Evolutionary conservation across 345 rosid genomes (phyloP).

Genomic region (Lepidium didymum): DNA sequence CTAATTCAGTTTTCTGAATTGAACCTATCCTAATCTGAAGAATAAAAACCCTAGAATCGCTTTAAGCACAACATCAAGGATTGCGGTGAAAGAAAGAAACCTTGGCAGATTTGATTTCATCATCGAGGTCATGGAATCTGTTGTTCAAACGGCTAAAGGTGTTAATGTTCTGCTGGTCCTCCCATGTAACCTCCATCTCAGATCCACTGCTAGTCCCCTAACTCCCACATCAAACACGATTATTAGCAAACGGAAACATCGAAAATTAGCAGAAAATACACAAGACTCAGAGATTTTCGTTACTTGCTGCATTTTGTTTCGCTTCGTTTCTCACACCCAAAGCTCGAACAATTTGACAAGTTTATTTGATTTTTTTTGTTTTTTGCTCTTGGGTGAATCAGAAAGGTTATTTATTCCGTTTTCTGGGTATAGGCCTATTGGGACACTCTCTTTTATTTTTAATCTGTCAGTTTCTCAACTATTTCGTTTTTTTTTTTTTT

Average conservation of each 20-base stretch:
- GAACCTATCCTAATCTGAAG: neutral
- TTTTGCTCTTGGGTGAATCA: neutral
- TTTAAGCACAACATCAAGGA: neutral
- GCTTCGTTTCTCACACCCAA: neutral
- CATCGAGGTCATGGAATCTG: conserved; percentile 75
- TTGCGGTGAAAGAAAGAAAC: conserved; percentile 7
- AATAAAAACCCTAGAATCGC: conserved; percentile 19
- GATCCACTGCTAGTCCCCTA: conserved; percentile 65
- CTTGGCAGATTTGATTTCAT: conserved; percentile 80
- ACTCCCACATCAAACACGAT: conserved; percentile 12
- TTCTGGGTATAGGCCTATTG: no score
- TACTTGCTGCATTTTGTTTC: conserved; percentile 7
- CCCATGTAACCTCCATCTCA: conserved; percentile 89
- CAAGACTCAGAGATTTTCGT: neutral
- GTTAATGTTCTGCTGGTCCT: conserved; percentile 93
- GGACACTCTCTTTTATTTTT: no score
- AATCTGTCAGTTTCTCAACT: no score
- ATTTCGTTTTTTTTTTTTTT: no score
- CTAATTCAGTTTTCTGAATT: neutral
- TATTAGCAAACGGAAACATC: neutral
- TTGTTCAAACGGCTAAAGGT: conserved; percentile 78
- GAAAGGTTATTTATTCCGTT: neutral
- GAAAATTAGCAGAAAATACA: neutral
- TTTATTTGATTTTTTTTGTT: neutral
- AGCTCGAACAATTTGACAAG: neutral